Evolutionary conservation across 202 grass and related monocot genomes (phyloP).

Genomic region (Thinopyrum obtusiflorum): DNA sequence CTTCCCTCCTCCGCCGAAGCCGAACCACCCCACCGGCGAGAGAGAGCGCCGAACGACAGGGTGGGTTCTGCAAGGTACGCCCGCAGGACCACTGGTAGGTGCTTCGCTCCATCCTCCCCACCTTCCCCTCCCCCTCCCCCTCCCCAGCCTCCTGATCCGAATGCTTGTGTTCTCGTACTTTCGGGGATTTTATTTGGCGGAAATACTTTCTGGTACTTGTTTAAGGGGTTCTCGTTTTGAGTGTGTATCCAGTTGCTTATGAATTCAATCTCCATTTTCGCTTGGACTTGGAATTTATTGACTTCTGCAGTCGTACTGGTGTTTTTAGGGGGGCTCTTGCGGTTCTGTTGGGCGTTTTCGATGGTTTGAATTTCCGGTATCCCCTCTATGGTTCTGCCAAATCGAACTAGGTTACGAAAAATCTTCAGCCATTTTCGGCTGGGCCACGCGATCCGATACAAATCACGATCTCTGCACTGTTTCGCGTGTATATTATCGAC

Average conservation of each 20-base stretch:
- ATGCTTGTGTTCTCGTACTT: not conserved
- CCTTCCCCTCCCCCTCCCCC: not conserved
- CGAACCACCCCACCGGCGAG: not conserved
- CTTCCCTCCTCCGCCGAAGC: not conserved
- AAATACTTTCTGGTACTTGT: not conserved
- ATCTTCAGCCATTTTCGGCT: not conserved
- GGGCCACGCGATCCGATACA: not conserved
- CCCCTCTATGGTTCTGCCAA: constrained; percentile 1
- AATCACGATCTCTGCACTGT: constrained; percentile 14
- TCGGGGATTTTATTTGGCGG: not conserved
- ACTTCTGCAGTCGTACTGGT: not conserved
- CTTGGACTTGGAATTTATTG: not conserved
- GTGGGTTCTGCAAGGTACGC: not conserved
- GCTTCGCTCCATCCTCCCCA: not conserved
- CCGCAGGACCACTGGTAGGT: constrained; percentile 4
- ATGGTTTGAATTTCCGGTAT: not conserved
- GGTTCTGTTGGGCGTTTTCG: not conserved
- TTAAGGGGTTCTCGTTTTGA: not conserved
- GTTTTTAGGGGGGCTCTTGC: not conserved
- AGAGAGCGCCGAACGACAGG: not conserved
- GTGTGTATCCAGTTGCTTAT: not conserved
- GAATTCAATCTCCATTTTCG: not conserved
- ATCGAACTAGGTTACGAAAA: not conserved
- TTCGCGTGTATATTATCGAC: not conserved
- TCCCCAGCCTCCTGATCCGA: not conserved